Conservation (phyloP, 495 filamentous ascomycete genomes). For the Pseudotulostoma volvatum region DNA sequence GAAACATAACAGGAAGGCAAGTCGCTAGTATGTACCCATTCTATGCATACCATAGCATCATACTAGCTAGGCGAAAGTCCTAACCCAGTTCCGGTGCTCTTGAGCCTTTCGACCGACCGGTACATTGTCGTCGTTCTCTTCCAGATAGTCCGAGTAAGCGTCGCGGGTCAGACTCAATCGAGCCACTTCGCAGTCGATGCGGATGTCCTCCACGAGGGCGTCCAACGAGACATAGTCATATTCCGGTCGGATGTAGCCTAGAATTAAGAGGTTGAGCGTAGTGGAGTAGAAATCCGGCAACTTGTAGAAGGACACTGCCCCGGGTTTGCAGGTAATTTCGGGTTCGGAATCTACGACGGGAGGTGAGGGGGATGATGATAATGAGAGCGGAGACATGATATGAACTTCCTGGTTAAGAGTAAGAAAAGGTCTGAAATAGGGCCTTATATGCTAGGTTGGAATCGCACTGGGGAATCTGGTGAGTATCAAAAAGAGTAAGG, state of each 20-base stretch:
- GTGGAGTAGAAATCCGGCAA: constrained; percentile 68
- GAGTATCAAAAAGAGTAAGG: background rate
- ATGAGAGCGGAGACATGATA: constrained; percentile 46
- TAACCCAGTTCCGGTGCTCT: constrained; percentile 23
- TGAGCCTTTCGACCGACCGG: constrained; percentile 9
- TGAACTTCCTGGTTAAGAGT: constrained; percentile 54
- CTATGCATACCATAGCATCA: too few relatives aligned
- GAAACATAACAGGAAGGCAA: too few relatives aligned
- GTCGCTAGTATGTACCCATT: too few relatives aligned
- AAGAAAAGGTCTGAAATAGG: too few relatives aligned
- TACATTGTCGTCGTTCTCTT: constrained; percentile 20
- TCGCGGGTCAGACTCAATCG: constrained; percentile 50
- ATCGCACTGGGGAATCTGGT: background rate
- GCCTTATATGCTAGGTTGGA: too few relatives aligned
- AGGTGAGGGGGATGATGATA: constrained; percentile 12
- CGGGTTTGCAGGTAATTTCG: constrained; percentile 5
- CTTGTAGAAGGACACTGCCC: constrained; percentile 21
- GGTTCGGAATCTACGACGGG: constrained; percentile 8
- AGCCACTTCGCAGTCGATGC: constrained; percentile 73
- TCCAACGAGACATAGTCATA: constrained; percentile 75
- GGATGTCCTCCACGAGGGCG: constrained; percentile 72
- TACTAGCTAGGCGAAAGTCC: too few relatives aligned
- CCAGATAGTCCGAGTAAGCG: constrained; percentile 42
- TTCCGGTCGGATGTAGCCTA: constrained; percentile 81
- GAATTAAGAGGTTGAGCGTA: constrained; percentile 57